phyloP scores from a whole-genome alignment of 164 flowering plant species.

The Echeveria elegans region DNA sequence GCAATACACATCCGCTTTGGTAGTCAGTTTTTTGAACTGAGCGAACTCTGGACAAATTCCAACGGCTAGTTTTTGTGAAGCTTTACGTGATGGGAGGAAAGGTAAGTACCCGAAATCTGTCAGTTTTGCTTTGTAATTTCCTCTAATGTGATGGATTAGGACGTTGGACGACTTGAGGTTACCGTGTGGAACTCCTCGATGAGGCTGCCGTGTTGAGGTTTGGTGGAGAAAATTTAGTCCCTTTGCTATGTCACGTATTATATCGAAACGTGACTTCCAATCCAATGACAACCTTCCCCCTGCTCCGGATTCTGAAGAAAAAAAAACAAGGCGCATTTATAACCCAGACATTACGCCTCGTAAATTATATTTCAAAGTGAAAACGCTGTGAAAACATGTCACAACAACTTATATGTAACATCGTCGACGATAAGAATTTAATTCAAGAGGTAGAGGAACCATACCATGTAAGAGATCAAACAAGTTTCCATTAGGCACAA shows the following conservation, averaged over 20 bases:
- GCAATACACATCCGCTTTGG: constrained; percentile 53
- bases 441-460: constrained; percentile 1
- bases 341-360: too few relatives aligned
- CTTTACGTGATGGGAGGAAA: constrained; percentile 23
- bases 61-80: constrained; percentile 24
- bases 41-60: constrained; percentile 37
- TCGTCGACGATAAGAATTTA: too few relatives aligned
- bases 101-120: constrained; percentile 49
- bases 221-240: constrained; percentile 49
- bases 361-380: neutral
- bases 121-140: constrained; percentile 29
- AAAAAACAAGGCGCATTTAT: neutral
- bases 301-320: constrained; percentile 34
- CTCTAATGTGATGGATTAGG: constrained; percentile 19
- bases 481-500: constrained; percentile 2
- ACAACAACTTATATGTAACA: neutral
- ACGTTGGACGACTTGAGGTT: constrained; percentile 64
- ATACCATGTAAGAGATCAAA: constrained; percentile 3
- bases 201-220: constrained; percentile 24
- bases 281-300: constrained; percentile 28
- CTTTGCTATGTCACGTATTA: constrained; percentile 44
- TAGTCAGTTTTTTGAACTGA: constrained; percentile 32
- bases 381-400: neutral
- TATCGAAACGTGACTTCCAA: constrained; percentile 38
- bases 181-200: constrained; percentile 41